Evolutionary conservation across 2,329 filamentous ascomycete genomes (phyloP).

Genomic region (Zasmidium cellare): DNA sequence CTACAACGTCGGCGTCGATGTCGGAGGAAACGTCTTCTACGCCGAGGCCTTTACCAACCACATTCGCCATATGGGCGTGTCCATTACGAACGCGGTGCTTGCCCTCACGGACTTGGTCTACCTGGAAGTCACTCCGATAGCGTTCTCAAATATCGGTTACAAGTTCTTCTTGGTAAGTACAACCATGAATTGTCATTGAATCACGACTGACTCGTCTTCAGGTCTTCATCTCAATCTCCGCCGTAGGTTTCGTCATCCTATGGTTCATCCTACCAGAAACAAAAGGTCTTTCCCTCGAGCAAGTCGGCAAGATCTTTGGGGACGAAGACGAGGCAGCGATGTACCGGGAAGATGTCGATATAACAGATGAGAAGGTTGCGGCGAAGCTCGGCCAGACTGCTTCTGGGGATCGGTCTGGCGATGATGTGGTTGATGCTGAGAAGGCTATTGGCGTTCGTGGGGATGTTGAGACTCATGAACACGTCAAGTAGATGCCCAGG

Average conservation of each 20-base stretch:
- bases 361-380: neutral
- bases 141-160: conserved; percentile 6
- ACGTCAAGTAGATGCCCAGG: no score
- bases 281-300: neutral
- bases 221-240: conserved; percentile 1
- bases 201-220: neutral
- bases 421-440: neutral
- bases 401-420: neutral
- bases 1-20: conserved; percentile 3
- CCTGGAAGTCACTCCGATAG: neutral
- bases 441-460: neutral
- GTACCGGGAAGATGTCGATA: neutral
- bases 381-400: neutral
- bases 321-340: neutral
- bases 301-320: conserved; percentile 2
- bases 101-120: neutral
- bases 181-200: no score
- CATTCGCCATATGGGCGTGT: neutral
- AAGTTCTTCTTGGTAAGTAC: conserved; percentile 5
- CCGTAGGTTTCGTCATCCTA: neutral
- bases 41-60: neutral
- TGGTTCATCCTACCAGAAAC: conserved; percentile 1
- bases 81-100: neutral
- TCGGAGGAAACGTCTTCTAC: conserved; percentile 2
- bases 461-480: no score